These are phyloP conservation scores for Akanthomyces dipterigenus DNA, from an alignment of 2,329 filamentous ascomycete species.

Conservation along the genomic window DNA sequence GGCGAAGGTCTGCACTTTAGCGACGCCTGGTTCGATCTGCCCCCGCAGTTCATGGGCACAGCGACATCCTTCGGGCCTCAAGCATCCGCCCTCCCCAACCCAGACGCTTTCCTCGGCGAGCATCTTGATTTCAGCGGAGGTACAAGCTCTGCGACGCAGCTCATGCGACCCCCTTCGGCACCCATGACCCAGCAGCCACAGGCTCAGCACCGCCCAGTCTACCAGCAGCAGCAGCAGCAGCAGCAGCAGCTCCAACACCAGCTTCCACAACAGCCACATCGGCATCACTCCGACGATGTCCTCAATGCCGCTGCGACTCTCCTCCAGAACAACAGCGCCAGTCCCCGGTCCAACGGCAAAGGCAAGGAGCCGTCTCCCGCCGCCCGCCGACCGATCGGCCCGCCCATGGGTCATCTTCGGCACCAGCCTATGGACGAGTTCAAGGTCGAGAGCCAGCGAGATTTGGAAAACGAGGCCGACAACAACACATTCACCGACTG, in stretches of 20 bases:
- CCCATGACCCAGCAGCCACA: slow-evolving; percentile 18
- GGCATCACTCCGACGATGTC: slow-evolving; percentile 45
- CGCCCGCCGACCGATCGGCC: slow-evolving; percentile 22
- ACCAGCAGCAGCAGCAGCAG: slow-evolving; percentile 16
- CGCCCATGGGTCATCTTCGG: slow-evolving; percentile 34
- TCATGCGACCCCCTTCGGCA: slow-evolving; percentile 32
- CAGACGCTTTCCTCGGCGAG: slow-evolving; percentile 17
- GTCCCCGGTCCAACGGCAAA: slow-evolving; percentile 10
- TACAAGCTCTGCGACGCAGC: slow-evolving; percentile 11
- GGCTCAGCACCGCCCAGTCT: slow-evolving; percentile 11
- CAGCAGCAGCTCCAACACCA: slow-evolving; percentile 20
- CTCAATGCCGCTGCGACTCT: slow-evolving; percentile 48
- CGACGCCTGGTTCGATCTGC: slow-evolving; percentile 51
- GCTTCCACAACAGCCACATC: slow-evolving; percentile 19
- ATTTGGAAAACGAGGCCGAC: slow-evolving; percentile 23
- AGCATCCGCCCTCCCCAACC: slow-evolving; percentile 16
- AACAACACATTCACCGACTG: slow-evolving; percentile 35
- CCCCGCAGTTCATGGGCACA: slow-evolving; percentile 59
- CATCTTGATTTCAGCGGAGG: slow-evolving; percentile 2
- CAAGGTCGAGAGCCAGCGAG: slow-evolving; percentile 31
- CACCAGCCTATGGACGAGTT: slow-evolving; percentile 39
- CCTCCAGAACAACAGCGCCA: slow-evolving; percentile 37
- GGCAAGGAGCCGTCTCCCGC: slow-evolving; percentile 17
- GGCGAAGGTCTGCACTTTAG: slow-evolving; percentile 44
- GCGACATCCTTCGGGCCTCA: slow-evolving; percentile 56